Percentiles rank a stretch among this genome's conserved stretches.
These are phyloP conservation scores for Mycogone perniciosa DNA, from an alignment of 2,329 filamentous ascomycete species.

Conservation along the genomic window DNA sequence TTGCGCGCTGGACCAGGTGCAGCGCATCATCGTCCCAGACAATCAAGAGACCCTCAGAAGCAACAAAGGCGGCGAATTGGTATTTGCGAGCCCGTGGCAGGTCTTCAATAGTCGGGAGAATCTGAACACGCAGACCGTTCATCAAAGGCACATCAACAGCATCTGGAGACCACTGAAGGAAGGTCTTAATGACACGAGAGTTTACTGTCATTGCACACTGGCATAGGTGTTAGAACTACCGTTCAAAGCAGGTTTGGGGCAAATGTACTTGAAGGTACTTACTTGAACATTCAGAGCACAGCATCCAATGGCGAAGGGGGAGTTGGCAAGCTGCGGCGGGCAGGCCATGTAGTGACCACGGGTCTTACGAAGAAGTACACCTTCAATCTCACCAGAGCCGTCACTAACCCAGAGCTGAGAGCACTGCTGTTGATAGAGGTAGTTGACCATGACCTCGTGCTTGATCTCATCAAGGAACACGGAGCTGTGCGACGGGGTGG, in stretches of 20 bases:
- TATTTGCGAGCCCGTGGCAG: slow-evolving; percentile 66
- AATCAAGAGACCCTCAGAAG: slow-evolving; percentile 61
- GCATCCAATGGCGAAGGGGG: slow-evolving; percentile 58
- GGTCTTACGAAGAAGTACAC: slow-evolving; percentile 63
- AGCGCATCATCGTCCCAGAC: slow-evolving; percentile 79
- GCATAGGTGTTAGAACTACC: neutral
- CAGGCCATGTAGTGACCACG: slow-evolving; percentile 67
- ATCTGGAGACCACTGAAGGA: slow-evolving; percentile 65
- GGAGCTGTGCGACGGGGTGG: slow-evolving; percentile 38
- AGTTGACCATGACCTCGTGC: slow-evolving; percentile 79
- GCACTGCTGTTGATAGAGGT: slow-evolving; percentile 74
- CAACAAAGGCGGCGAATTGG: slow-evolving; percentile 75
- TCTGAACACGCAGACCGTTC: slow-evolving; percentile 71
- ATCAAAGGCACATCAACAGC: slow-evolving; percentile 68
- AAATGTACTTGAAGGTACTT: slow-evolving; percentile 18
- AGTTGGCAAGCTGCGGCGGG: slow-evolving; percentile 57
- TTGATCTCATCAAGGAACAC: slow-evolving; percentile 65
- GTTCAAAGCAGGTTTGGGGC: too few species aligned
- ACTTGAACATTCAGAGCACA: slow-evolving; percentile 66
- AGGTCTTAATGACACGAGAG: slow-evolving; percentile 72
- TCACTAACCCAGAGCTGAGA: slow-evolving; percentile 68
- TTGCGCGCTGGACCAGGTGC: slow-evolving; percentile 62
- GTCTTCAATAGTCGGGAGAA: slow-evolving; percentile 65
- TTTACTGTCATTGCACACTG: slow-evolving; percentile 76
- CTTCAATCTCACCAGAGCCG: slow-evolving; percentile 60